These are phyloP conservation scores for Penicillium coffeae DNA, from an alignment of 495 filamentous ascomycete species.

Conservation along the genomic window DNA sequence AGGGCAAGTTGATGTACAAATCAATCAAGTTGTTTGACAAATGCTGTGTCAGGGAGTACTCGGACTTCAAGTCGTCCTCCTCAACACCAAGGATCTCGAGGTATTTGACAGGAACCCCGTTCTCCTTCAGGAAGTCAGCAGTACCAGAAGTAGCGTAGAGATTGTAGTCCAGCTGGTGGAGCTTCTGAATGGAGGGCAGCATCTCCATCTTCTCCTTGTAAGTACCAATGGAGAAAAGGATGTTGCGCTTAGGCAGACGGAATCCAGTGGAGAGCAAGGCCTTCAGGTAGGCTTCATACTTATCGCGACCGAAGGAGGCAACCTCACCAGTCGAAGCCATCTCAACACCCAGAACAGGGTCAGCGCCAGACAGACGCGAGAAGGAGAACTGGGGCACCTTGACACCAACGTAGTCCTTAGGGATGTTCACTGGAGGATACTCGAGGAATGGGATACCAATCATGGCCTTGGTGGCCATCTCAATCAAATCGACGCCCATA, in stretches of 20 bases:
- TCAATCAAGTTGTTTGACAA: slow-evolving; percentile 96
- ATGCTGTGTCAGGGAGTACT: slow-evolving; percentile 94
- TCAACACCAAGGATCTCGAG: slow-evolving; percentile 73
- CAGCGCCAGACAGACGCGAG: slow-evolving; percentile 90
- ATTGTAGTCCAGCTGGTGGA: slow-evolving; percentile 86
- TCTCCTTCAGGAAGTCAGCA: slow-evolving; percentile 89
- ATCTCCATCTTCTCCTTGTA: slow-evolving; percentile 98
- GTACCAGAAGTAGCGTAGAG: slow-evolving; percentile 95
- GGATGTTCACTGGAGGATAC: slow-evolving; percentile 73
- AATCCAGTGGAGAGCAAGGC: slow-evolving; percentile 93
- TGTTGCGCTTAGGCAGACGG: slow-evolving; percentile 91
- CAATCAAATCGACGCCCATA: slow-evolving; percentile 96
- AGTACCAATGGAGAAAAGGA: slow-evolving; percentile 90
- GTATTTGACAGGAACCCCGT: slow-evolving; percentile 85
- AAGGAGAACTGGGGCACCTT: slow-evolving; percentile 99
- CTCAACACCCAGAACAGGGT: slow-evolving; percentile 95
- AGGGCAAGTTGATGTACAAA: slow-evolving; percentile 96
- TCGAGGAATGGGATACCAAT: slow-evolving; percentile 75
- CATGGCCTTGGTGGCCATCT: slow-evolving; percentile 98
- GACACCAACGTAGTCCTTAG: slow-evolving; percentile 83
- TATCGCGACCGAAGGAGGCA: slow-evolving; percentile 91
- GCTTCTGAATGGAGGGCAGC: slow-evolving; percentile 84
- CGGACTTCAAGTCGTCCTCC: slow-evolving; percentile 79
- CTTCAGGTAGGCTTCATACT: slow-evolving; percentile 97
- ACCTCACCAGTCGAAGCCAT: slow-evolving; percentile 99